Evolutionary conservation across 371 early-diverging fungal species (phyloP), one percentile per base, ranked within the genome.

Genomic region (Basidiobolus meristosporus): DNA sequence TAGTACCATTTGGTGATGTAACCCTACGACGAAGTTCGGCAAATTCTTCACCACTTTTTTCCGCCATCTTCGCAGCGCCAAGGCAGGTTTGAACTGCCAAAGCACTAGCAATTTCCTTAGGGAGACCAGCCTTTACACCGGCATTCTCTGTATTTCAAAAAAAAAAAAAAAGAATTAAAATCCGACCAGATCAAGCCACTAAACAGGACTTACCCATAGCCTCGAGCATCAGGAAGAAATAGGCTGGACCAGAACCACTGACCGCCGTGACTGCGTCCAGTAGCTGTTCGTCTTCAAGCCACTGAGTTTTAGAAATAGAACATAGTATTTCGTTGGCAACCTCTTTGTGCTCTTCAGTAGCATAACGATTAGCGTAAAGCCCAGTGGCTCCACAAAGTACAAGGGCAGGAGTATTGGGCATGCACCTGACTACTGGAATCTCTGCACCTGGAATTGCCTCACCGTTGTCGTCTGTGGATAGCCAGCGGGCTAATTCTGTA

Each of bases 351-450:
- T 88, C 86, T 16, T 55, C 54, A 0, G 43, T 51, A 5, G 82
- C 80, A 4, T 38, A 45, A 0, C 54, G 41, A 14, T 69, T 67
- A 2, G 85, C 85, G 49, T 63, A 86, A 47, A 90, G 47, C 16
- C 88, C 93, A 10, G 83, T 68, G 3, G 90, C 90, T 16, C 93
- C 93, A 58, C 87, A 80, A 22, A 67, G 62, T 1, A 87, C 75
- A 30, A 90, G 52, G 10, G 86, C 77, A 19, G 93, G 93, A 23
- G 93, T 92, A 56, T 92, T 92, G 45, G 93, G 90, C 93, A 92
- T 92, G 44, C 77, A 75, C 18, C 90, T 57, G 20, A 90, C 86
- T 21, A 92, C 60, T 7, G 74, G 53, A 14, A 65, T 66, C n/a
- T n/a, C n/a, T n/a, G n/a, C n/a, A n/a, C n/a, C n/a, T 1, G 52